Base-by-base conservation (phyloP, 2,329 filamentous ascomycete species). In the Epichloe gansuensis region DNA sequence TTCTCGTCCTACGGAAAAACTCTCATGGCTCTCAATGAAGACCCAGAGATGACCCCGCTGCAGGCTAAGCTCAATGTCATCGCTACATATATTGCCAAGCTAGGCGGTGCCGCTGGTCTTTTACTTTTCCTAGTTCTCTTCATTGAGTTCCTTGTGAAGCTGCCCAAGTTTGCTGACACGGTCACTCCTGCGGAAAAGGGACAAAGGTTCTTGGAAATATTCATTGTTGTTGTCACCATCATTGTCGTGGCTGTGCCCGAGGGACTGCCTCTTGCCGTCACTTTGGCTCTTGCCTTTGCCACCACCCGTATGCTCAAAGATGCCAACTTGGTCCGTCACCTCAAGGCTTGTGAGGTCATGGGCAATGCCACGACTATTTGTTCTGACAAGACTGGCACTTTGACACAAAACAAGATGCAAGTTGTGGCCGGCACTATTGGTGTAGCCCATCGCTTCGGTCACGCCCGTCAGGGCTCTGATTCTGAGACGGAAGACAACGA, bases 51-150 rank as follows among this genome's bases (percentile, higher is more conserved):
- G 55, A 89, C 85, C 0, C 85, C 85, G 12, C 75, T 89, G 21
- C 85, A 89, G 66, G 81, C 80, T 54, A 89, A 89, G 68, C 74
- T 89, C 50, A 87, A 85, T 61, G 74, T 79, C 54, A 80, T 89
- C 56, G 85, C 85, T 53, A 82, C 86, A 57, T 87, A 85, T 70
- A 89, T 89, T 63, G 85, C 85, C 53, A 87, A 86, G 66, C 71
- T 88, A 38, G 85, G 85, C 67, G 88, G 87, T 64, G 81, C 76
- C 49, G 87, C 89, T 47, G 88, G 85, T 57, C 72, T 93, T 13
- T 71, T 89, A 8, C 74, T 95, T 46, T 95, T 96, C 69, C 75
- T 91, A 46, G 85, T 94, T 45, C 75, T 95, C 13, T 80, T 95
- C 61, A 90, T 95, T 70, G 80, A 89, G 60, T 96, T 95, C 63